These are phyloP conservation scores for Luzula sylvatica DNA, from an alignment of 176 grass and related monocot species.

Conservation along the genomic window DNA sequence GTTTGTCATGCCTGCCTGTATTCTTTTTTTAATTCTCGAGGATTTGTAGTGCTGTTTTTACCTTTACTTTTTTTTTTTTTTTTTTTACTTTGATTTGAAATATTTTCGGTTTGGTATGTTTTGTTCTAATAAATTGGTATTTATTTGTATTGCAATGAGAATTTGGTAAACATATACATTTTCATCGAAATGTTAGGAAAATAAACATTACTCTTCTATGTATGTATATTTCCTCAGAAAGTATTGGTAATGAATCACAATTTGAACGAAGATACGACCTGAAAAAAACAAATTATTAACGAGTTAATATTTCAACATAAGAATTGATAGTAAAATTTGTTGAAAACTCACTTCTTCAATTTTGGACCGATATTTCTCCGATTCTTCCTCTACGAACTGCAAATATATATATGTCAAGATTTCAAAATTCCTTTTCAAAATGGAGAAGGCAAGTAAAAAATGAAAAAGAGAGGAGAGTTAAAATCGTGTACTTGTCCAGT, in stretches of 20 bases:
- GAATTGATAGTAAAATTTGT: too few species aligned
- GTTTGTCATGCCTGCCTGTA: too few species aligned
- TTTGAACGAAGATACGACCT: slow-evolving; percentile 67
- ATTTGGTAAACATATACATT: neutral
- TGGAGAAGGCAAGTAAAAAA: neutral
- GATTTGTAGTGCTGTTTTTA: neutral
- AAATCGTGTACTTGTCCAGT: slow-evolving; percentile 52
- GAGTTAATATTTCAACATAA: neutral
- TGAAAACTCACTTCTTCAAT: slow-evolving; percentile 51
- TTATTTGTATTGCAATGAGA: too few species aligned
- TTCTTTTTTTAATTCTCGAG: too few species aligned
- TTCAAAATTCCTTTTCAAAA: neutral
- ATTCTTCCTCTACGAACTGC: slow-evolving; percentile 69
- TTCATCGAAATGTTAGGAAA: neutral
- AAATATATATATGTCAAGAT: slow-evolving; percentile 1
- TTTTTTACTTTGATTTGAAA: too few species aligned
- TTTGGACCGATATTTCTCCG: slow-evolving; percentile 40
- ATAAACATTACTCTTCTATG: neutral
- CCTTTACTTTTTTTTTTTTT: neutral
- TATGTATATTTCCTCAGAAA: neutral
- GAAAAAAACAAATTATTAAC: slow-evolving; percentile 9
- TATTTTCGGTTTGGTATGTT: too few species aligned
- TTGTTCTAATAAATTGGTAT: too few species aligned
- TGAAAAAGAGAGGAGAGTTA: neutral
- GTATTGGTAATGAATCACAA: neutral